Conservation (phyloP, 129 eudicot genomes). For the Flaveria linearis region DNA sequence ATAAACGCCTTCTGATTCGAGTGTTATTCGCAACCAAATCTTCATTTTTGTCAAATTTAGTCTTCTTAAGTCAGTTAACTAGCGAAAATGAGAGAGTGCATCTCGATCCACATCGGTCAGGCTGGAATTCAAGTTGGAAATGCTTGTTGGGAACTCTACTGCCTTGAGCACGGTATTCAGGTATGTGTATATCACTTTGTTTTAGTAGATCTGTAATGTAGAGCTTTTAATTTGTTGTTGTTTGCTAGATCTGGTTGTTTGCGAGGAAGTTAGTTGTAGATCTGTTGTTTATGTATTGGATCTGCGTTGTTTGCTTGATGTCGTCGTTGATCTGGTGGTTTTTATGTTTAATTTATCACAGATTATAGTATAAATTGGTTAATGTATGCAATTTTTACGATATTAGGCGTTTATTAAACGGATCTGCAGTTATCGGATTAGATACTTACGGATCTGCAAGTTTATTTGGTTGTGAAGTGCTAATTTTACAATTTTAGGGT, state of each 20-base stretch:
- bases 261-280: not conserved
- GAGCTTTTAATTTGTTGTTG: not conserved
- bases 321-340: not conserved
- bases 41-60: not conserved
- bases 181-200: conserved; percentile 2
- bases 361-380: too few species aligned
- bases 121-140: conserved; percentile 61
- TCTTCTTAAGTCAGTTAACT: not conserved
- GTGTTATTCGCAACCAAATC: not conserved
- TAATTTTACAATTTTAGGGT: not conserved
- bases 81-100: conserved; percentile 49
- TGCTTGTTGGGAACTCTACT: conserved; percentile 60
- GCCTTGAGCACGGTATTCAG: conserved; percentile 64
- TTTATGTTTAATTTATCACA: too few species aligned
- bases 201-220: not conserved
- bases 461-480: not conserved
- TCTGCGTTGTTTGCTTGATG: not conserved
- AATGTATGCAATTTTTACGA: not conserved
- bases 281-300: not conserved
- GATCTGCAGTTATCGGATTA: not conserved
- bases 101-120: conserved; percentile 55
- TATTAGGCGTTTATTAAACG: not conserved
- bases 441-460: not conserved
- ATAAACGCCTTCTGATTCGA: conserved; percentile 36
- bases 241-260: not conserved